These are phyloP conservation scores for Kluyveromyces marxianus DNA, from an alignment of 1,139 yeast genomes.

Conservation along the genomic window DNA sequence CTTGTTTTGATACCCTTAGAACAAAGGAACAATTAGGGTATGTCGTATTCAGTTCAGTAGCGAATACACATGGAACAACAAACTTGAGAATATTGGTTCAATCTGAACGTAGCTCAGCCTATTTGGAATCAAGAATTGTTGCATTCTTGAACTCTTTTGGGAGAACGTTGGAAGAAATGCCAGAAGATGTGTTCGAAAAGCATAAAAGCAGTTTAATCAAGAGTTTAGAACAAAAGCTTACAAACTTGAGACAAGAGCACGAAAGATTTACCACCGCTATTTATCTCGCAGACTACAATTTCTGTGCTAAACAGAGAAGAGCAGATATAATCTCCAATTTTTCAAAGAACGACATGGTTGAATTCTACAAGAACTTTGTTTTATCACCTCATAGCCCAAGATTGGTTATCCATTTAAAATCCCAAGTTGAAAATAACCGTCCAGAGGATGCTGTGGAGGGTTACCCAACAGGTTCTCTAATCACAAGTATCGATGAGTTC, in stretches of 20 bases:
- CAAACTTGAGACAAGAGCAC: slow-evolving; percentile 73
- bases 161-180: slow-evolving; percentile 36
- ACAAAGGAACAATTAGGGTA: slow-evolving; percentile 91
- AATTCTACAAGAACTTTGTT: slow-evolving; percentile 46
- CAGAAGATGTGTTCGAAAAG: slow-evolving; percentile 56
- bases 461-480: slow-evolving; percentile 33
- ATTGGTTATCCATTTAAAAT: slow-evolving; percentile 60
- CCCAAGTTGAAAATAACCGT: slow-evolving; percentile 31
- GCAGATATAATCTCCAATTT: slow-evolving; percentile 49
- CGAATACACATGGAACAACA: slow-evolving; percentile 62
- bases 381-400: slow-evolving; percentile 38
- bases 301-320: slow-evolving; percentile 48
- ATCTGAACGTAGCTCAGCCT: slow-evolving; percentile 70
- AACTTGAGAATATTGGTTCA: slow-evolving; percentile 80
- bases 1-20: slow-evolving; percentile 80
- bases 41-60: slow-evolving; percentile 75
- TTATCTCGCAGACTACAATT: slow-evolving; percentile 71
- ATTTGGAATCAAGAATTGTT: slow-evolving; percentile 70
- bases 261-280: slow-evolving; percentile 59
- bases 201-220: slow-evolving; percentile 63
- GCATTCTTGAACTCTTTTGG: slow-evolving; percentile 42
- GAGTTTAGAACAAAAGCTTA: slow-evolving; percentile 61
- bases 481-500: slow-evolving; percentile 36
- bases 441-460: slow-evolving; percentile 19
- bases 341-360: slow-evolving; percentile 49